phyloP scores from a whole-genome alignment of 257 asterid genomes.

The Euphrasia confusa region DNA sequence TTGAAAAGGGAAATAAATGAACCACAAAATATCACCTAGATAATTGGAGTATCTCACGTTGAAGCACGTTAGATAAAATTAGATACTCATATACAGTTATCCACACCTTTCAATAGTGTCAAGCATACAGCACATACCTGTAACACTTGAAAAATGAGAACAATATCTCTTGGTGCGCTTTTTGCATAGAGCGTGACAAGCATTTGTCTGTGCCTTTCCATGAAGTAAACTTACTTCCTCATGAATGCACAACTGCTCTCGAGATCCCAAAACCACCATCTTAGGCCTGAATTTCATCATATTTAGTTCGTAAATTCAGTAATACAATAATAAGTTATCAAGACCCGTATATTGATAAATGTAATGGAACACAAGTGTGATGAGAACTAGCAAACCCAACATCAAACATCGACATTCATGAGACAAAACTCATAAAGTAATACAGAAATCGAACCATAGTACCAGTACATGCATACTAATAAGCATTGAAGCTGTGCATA shows the following conservation, averaged over 20 bases:
- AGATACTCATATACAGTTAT: neutral
- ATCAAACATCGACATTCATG: slow-evolving; percentile 14
- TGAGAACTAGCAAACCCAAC: slow-evolving; percentile 1
- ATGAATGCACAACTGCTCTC: slow-evolving; percentile 96
- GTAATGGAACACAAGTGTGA: neutral
- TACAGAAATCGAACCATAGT: neutral
- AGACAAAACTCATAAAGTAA: neutral
- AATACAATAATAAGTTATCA: neutral
- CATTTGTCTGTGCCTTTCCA: slow-evolving; percentile 91
- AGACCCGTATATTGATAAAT: neutral
- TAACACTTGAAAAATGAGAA: slow-evolving; percentile 65
- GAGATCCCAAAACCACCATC: slow-evolving; percentile 93
- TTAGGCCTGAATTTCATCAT: slow-evolving; percentile 70
- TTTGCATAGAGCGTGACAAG: slow-evolving; percentile 83
- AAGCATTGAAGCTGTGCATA: neutral
- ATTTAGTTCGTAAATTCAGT: slow-evolving; percentile 16
- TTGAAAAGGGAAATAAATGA: neutral
- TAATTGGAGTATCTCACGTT: neutral
- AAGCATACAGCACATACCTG: slow-evolving; percentile 48
- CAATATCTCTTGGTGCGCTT: slow-evolving; percentile 67
- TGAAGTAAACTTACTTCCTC: slow-evolving; percentile 75
- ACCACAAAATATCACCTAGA: neutral
- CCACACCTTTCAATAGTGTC: slow-evolving; percentile 14
- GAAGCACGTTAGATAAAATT: neutral
- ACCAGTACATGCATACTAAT: neutral